Evolutionary conservation across 2,329 filamentous ascomycete species (phyloP).

Genomic region (Cladosporium halotolerans): DNA sequence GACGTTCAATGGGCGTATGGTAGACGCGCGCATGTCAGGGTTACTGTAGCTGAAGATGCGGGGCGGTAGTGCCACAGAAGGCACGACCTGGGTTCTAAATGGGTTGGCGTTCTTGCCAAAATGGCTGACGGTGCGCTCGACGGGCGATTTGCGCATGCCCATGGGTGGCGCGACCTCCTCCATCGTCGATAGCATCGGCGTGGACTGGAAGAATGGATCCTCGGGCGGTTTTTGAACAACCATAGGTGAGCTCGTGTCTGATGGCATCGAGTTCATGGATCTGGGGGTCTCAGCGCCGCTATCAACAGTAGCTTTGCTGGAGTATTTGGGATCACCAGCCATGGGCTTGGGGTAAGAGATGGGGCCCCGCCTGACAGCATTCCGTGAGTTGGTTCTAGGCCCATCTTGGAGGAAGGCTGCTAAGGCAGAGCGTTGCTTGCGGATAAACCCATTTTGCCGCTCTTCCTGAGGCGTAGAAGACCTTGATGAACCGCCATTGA

Average conservation of each 20-base stretch:
- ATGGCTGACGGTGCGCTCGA: slow-evolving; percentile 1
- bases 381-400: slow-evolving; percentile 1
- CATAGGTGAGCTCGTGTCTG: slow-evolving; percentile 17
- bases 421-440: slow-evolving; percentile 19
- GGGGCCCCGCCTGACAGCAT: neutral
- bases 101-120: slow-evolving; percentile 11
- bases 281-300: slow-evolving; percentile 13
- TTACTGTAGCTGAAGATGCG: slow-evolving; percentile 4
- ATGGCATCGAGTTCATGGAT: slow-evolving; percentile 20
- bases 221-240: slow-evolving; percentile 22
- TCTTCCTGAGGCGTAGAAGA: slow-evolving; percentile 18
- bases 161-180: slow-evolving; percentile 1
- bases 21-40: neutral
- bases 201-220: slow-evolving; percentile 16
- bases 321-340: slow-evolving; percentile 19
- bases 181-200: slow-evolving; percentile 7
- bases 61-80: slow-evolving; percentile 1
- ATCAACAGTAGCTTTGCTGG: slow-evolving; percentile 19
- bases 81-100: slow-evolving; percentile 5
- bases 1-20: neutral
- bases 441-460: slow-evolving; percentile 19
- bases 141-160: neutral
- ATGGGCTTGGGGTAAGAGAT: slow-evolving; percentile 15
- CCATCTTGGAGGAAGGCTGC: slow-evolving; percentile 13
- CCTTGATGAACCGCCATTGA: slow-evolving; percentile 24